Percentiles rank a stretch among this genome's conserved stretches.
Conservation (phyloP, 768 basidiomycete species). For the Leccinum boreale region DNA sequence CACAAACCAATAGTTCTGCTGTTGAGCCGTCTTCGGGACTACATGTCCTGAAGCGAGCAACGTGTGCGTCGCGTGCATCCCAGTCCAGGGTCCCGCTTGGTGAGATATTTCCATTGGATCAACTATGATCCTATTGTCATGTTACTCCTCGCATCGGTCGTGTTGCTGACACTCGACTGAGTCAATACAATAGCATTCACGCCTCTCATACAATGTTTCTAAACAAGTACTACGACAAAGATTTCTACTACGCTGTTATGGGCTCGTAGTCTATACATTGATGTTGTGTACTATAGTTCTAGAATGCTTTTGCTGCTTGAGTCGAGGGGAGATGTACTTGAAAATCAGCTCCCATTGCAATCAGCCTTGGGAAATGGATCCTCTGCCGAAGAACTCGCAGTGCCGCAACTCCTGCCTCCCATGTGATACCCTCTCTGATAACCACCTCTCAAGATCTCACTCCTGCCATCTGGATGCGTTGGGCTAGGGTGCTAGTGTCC, state of each 20-base stretch:
- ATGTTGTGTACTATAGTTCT: no score
- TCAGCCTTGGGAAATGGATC: no score
- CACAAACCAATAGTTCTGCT: not conserved
- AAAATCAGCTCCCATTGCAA: no score
- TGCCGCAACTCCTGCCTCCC: no score
- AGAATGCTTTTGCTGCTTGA: no score
- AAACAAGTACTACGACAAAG: not conserved
- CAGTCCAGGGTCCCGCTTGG: not conserved
- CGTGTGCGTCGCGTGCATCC: not conserved
- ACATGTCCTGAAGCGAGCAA: not conserved
- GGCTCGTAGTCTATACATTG: no score
- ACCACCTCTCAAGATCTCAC: no score
- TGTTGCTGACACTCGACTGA: not conserved
- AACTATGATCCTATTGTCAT: not conserved
- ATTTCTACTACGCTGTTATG: not conserved
- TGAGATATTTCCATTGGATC: not conserved
- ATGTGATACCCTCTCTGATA: no score
- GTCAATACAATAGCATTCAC: not conserved
- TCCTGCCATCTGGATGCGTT: no score
- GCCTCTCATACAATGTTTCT: not conserved
- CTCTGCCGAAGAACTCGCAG: no score
- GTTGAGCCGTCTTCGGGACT: not conserved
- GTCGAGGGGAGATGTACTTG: no score
- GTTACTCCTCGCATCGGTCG: not conserved
- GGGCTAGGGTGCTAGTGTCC: no score